Percentiles rank a stretch among this genome's conserved stretches.
These are phyloP conservation scores for Besnoitia besnoiti DNA, from an alignment of 169 alveolate species.

Conservation along the genomic window DNA sequence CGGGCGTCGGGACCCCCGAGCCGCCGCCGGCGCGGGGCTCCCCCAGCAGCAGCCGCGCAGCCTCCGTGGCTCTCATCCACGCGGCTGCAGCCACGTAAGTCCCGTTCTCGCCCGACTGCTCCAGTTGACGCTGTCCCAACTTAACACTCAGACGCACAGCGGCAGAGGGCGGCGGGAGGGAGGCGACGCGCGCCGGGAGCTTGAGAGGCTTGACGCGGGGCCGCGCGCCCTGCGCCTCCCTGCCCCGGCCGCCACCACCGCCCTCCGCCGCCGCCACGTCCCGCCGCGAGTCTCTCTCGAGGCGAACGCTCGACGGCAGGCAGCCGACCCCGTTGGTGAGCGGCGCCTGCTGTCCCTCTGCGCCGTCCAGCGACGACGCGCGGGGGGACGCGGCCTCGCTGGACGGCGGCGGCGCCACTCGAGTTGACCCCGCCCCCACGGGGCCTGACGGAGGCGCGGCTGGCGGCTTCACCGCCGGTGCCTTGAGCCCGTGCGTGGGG, in stretches of 20 bases:
- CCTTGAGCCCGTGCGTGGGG: neutral
- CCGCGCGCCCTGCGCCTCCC: neutral
- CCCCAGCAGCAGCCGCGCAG: constrained; percentile 8
- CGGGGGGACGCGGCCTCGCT: neutral
- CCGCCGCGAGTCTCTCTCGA: neutral
- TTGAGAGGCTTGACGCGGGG: neutral
- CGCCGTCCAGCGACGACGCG: neutral
- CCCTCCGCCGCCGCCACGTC: neutral
- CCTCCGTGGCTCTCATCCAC: constrained; percentile 31
- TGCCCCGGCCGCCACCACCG: too few relatives aligned
- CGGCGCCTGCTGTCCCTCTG: neutral
- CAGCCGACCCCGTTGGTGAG: neutral
- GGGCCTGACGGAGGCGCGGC: neutral
- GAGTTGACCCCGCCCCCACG: neutral
- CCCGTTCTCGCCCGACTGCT: neutral
- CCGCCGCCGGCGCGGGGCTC: neutral
- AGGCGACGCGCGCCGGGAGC: neutral
- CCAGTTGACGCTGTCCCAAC: neutral
- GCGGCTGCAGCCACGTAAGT: neutral
- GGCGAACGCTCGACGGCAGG: neutral
- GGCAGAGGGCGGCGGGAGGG: neutral
- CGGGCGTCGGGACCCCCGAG: neutral
- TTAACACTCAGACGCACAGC: neutral
- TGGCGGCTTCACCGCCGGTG: neutral
- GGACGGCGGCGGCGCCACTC: neutral